phyloP scores from a whole-genome alignment of 495 filamentous ascomycete species.

The Penicillium tannophilum region DNA sequence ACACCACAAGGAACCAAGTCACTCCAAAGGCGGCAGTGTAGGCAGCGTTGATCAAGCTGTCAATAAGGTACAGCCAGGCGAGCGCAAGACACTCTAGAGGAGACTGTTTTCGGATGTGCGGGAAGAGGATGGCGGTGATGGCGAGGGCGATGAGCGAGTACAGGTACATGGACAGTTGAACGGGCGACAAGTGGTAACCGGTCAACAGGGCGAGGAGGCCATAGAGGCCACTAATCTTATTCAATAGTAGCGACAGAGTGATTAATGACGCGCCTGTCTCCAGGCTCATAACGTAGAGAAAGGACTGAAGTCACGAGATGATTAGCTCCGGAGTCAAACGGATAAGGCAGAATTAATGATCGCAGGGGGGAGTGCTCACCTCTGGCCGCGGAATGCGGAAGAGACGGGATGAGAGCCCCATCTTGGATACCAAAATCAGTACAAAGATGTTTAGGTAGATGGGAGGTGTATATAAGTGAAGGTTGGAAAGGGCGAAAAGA shows the following conservation, averaged over 20 bases:
- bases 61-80: constrained; percentile 77
- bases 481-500: constrained; percentile 8
- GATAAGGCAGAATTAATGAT: constrained; percentile 13
- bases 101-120: constrained; percentile 68
- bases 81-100: constrained; percentile 70
- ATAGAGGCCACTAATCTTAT: constrained; percentile 86
- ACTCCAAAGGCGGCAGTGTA: constrained; percentile 80
- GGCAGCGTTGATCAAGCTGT: constrained; percentile 72
- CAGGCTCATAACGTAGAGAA: constrained; percentile 82
- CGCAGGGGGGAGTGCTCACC: constrained; percentile 36
- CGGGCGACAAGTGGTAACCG: constrained; percentile 65
- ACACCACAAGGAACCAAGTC: constrained; percentile 77
- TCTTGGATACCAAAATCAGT: constrained; percentile 26
- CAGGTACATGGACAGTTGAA: constrained; percentile 81
- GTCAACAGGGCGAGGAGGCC: constrained; percentile 83
- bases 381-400: constrained; percentile 62
- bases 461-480: constrained; percentile 2
- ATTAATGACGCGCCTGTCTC: constrained; percentile 83
- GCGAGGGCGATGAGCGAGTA: constrained; percentile 73
- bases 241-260: constrained; percentile 75
- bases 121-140: constrained; percentile 61
- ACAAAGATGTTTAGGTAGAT: not conserved
- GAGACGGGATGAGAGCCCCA: constrained; percentile 52
- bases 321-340: constrained; percentile 21
- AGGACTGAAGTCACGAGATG: constrained; percentile 55